These are phyloP conservation scores for Monosporascus sp. DNA, from an alignment of 2,329 filamentous ascomycete genomes.

Conservation along the genomic window DNA sequence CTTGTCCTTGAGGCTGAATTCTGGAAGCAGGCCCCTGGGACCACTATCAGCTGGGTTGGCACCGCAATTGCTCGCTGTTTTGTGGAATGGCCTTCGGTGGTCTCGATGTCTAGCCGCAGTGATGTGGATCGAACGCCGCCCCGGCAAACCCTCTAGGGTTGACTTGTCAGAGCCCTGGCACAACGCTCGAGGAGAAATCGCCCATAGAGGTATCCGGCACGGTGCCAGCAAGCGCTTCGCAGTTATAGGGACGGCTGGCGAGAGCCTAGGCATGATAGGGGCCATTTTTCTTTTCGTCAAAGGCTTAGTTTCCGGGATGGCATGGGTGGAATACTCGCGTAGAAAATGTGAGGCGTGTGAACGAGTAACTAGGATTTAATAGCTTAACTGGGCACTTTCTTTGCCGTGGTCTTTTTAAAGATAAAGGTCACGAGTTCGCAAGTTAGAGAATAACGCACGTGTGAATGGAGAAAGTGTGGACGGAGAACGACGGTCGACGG, in stretches of 20 bases:
- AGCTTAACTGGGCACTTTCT: too few relatives aligned
- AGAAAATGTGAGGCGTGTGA: too few relatives aligned
- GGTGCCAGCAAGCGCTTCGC: not conserved
- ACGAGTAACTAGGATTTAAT: too few relatives aligned
- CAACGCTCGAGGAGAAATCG: not conserved
- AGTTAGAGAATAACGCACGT: too few relatives aligned
- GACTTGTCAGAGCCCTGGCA: not conserved
- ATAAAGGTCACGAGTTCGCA: too few relatives aligned
- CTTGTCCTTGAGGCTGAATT: constrained; percentile 70
- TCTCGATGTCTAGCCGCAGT: not conserved
- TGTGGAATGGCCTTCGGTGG: not conserved
- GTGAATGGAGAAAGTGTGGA: too few relatives aligned
- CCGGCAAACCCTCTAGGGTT: not conserved
- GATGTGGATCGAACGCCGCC: not conserved
- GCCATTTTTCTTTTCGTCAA: not conserved
- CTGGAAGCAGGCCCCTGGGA: constrained; percentile 43
- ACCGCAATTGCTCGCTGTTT: not conserved
- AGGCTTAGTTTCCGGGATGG: too few relatives aligned
- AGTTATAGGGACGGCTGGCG: not conserved
- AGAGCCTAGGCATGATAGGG: not conserved
- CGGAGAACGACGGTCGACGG: too few relatives aligned
- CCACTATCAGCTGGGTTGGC: not conserved
- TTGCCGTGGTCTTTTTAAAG: too few relatives aligned
- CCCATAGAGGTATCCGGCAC: not conserved
- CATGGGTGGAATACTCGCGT: too few relatives aligned